Conservation (phyloP, 148 eudicot species). For the Rhododendron henanense region DNA sequence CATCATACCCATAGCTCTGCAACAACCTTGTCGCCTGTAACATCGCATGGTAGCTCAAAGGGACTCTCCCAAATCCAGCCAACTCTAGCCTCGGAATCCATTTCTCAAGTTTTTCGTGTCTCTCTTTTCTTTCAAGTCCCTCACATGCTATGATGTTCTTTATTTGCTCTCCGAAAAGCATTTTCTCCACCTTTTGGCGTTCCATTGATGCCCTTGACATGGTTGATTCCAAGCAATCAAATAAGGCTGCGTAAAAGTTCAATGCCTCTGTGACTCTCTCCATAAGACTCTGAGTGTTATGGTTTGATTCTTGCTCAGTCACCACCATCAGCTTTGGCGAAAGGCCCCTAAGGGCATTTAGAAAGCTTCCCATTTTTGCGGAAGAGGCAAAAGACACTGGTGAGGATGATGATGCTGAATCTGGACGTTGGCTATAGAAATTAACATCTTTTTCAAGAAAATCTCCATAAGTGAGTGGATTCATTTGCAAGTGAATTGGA, state of each 20-base stretch:
- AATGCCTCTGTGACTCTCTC: constrained; percentile 60
- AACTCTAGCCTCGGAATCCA: constrained; percentile 60
- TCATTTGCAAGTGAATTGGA: constrained; percentile 9
- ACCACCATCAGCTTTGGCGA: constrained; percentile 72
- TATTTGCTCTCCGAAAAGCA: constrained; percentile 67
- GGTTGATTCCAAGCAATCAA: constrained; percentile 62
- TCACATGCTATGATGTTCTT: constrained; percentile 72
- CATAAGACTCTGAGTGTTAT: constrained; percentile 42
- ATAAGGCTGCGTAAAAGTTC: constrained; percentile 61
- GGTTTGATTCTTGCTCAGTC: constrained; percentile 75
- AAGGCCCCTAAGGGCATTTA: constrained; percentile 44
- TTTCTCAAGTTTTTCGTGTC: constrained; percentile 72
- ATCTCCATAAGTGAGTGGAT: constrained; percentile 32
- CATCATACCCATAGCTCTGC: constrained; percentile 48
- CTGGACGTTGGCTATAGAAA: constrained; percentile 30
- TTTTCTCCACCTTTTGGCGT: constrained; percentile 62
- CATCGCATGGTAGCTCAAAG: constrained; percentile 44
- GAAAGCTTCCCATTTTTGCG: constrained; percentile 33
- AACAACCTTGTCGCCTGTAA: constrained; percentile 47
- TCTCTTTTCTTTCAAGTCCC: constrained; percentile 52
- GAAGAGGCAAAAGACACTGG: constrained; percentile 24
- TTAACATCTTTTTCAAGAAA: constrained; percentile 32
- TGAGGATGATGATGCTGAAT: constrained; percentile 43
- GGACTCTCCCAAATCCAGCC: constrained; percentile 50
- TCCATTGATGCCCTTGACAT: constrained; percentile 39